Percentiles rank a stretch among this genome's conserved stretches.
phyloP scores from a whole-genome alignment of 345 rosid species.

The Mangifera indica region DNA sequence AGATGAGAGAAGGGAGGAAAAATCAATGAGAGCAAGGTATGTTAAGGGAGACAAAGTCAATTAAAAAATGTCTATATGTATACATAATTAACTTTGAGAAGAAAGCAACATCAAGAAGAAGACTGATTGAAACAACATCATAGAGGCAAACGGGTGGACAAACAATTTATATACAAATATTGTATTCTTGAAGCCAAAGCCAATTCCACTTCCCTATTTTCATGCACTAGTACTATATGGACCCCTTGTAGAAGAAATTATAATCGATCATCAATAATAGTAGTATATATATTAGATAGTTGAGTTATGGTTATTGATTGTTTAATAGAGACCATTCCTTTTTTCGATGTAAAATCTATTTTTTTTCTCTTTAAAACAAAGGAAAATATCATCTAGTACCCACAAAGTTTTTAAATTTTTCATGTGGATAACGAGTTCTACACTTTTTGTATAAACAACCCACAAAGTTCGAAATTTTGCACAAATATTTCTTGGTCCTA shows the following conservation, averaged over 20 bases:
- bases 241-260: constrained; percentile 12
- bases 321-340: constrained; percentile 3
- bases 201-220: constrained; percentile 7
- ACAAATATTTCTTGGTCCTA: no score
- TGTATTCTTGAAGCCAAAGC: constrained; percentile 43
- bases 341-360: background rate
- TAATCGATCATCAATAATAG: no score
- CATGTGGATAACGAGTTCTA: no score
- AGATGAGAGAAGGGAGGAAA: background rate
- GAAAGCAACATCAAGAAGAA: constrained; percentile 23
- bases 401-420: no score
- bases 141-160: background rate
- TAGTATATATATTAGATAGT: background rate
- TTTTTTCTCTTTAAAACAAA: no score
- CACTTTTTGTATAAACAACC: no score
- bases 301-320: constrained; percentile 19
- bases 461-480: no score
- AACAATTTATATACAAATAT: constrained; percentile 1
- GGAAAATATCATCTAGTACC: no score
- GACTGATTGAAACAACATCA: constrained; percentile 16
- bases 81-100: constrained; percentile 28
- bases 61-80: background rate
- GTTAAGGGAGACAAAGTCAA: background rate
- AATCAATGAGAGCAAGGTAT: background rate
- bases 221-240: background rate